Evolutionary conservation across 2,329 filamentous ascomycete species (phyloP), one percentile per base, ranked within the genome.

Genomic region (Falciphora oryzae): DNA sequence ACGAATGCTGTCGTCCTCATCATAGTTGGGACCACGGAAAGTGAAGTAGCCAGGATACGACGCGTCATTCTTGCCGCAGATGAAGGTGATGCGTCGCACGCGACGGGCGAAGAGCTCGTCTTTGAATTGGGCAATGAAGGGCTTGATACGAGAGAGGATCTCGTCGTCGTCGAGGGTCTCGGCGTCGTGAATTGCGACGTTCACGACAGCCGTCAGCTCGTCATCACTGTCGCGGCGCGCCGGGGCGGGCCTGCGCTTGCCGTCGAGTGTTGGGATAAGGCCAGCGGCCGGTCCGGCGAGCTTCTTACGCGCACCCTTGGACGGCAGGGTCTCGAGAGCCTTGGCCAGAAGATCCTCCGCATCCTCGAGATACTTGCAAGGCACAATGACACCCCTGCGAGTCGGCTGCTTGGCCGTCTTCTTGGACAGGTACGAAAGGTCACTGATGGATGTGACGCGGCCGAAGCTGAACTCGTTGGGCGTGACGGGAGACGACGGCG

Each of bases 11-110:
- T 91, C 87, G 73, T 99, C 95, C 78, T 99, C 95, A 63, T 87
- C 83, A 77, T 96, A 99, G 63, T 82, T 80, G 32, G 95, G 94
- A 7, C 94, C 94, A 75, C 95, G 90, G 92, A 98, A 99, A 58
- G 95, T 99, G 84, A 91, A 98, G 85, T 99, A 98, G 61, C 92
- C 93, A 28, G 94, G 95, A 77, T 98, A 97, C 18, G 92, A 92
- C 64, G 93, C 95, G 73, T 99, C 92, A 74, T 89, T 92, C 81
- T 92, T 92, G 65, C 95, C 95, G 74, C 93, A 97, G 76, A 98
- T 95, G 81, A 99, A 97, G 62, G 93, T 97, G 65, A 99, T 80
- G 70, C 95, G 91, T 69, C 95, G 93, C 61, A 99, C 89, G 62
- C 89, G 87, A 70, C 90, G 92, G 64, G 88, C 81, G 31, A 93